Conservation (phyloP, 2,329 filamentous ascomycete genomes). For the Xylariaceae sp. region DNA sequence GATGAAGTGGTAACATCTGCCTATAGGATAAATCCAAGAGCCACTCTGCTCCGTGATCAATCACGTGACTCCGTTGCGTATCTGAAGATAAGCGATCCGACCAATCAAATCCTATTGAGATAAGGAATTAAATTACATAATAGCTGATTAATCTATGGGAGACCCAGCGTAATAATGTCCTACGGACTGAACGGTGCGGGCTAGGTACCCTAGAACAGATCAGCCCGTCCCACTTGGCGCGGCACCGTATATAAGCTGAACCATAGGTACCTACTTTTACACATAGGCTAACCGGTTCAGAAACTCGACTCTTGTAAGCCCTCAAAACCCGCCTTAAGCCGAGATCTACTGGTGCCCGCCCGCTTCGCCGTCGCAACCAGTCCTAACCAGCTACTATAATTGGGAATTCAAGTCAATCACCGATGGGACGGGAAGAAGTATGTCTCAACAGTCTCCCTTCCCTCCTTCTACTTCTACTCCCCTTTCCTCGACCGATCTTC, state of each 20-base stretch:
- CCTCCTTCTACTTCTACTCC: slow-evolving; percentile 1
- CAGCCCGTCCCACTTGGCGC: slow-evolving; percentile 19
- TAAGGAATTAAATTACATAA: too few species aligned
- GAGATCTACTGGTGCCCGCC: slow-evolving; percentile 21
- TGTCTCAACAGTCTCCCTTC: slow-evolving; percentile 16
- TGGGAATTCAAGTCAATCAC: background rate
- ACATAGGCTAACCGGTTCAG: slow-evolving; percentile 4
- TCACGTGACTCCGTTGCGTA: too few species aligned
- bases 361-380: slow-evolving; percentile 3
- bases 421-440: slow-evolving; percentile 10
- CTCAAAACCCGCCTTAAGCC: slow-evolving; percentile 36
- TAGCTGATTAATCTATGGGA: too few species aligned
- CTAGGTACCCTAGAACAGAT: too few species aligned
- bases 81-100: too few species aligned
- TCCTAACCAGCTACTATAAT: slow-evolving; percentile 1
- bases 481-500: slow-evolving; percentile 7
- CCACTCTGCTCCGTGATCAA: too few species aligned
- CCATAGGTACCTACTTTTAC: background rate
- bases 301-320: slow-evolving; percentile 28
- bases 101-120: too few species aligned
- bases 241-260: slow-evolving; percentile 18
- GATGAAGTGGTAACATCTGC: too few species aligned
- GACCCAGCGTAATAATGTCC: too few species aligned
- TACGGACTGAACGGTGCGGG: too few species aligned
- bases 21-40: too few species aligned